phyloP scores from a whole-genome alignment of 305 asterid genomes.

The Fraxinus floribunda region DNA sequence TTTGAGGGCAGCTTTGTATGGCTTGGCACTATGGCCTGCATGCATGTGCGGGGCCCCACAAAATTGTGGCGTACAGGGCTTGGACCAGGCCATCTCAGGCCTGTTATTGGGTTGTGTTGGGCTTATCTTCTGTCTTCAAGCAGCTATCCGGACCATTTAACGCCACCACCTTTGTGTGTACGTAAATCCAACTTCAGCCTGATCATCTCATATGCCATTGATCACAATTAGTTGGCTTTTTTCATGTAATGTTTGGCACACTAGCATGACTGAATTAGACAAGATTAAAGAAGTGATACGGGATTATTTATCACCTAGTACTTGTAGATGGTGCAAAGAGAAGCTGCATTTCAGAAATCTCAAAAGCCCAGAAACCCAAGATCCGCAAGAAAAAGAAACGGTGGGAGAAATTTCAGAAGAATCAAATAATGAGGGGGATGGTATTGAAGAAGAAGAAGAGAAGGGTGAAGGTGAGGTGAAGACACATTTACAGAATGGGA shows the following conservation, averaged over 20 bases:
- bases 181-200: not conserved
- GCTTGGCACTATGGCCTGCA: not conserved
- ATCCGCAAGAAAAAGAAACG: conserved; percentile 6
- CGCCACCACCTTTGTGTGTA: not conserved
- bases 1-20: not conserved
- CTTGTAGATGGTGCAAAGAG: not conserved
- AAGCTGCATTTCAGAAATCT: not conserved
- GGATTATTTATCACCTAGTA: not conserved
- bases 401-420: not conserved
- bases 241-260: not conserved
- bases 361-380: not conserved
- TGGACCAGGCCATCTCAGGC: not conserved
- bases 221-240: not conserved
- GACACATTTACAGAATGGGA: conserved; percentile 69
- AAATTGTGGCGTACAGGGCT: not conserved
- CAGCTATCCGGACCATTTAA: not conserved
- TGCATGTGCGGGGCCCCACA: not conserved
- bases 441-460: conserved; percentile 33
- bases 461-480: conserved; percentile 71
- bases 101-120: not conserved
- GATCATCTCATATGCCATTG: not conserved
- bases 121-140: not conserved
- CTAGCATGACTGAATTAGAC: not conserved
- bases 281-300: not conserved
- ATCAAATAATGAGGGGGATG: not conserved